Evolutionary conservation across 257 asterid species (phyloP).

Genomic region (Gardenia jasminoides): DNA sequence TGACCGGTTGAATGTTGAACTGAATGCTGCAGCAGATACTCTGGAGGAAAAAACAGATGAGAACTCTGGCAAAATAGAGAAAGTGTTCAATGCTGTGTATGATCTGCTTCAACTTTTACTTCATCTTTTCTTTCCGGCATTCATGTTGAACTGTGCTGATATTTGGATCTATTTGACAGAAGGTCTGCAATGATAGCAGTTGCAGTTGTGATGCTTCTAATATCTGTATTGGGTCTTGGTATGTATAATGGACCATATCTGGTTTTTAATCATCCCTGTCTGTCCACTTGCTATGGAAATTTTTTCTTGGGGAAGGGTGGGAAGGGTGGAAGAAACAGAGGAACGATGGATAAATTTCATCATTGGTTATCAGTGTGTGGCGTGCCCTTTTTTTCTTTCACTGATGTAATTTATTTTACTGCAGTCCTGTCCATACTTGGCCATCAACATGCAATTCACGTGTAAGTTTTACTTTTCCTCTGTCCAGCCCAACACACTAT

Average conservation of each 20-base stretch:
- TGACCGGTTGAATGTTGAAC: constrained; percentile 63
- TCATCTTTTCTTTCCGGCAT: neutral
- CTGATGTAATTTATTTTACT: constrained; percentile 5
- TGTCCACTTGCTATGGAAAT: neutral
- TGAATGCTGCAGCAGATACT: constrained; percentile 66
- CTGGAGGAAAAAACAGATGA: constrained; percentile 67
- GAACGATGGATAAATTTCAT: neutral
- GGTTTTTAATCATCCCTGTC: neutral
- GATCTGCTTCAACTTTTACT: constrained; percentile 19
- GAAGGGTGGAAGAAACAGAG: neutral
- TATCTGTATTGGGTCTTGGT: constrained; percentile 89
- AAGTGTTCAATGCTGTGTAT: constrained; percentile 73
- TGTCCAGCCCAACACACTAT: neutral
- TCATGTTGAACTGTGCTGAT: constrained; percentile 17
- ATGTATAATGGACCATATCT: constrained; percentile 25
- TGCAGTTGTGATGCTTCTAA: constrained; percentile 77
- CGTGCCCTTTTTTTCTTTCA: constrained; percentile 18
- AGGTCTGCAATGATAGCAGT: constrained; percentile 62
- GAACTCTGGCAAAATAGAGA: constrained; percentile 59
- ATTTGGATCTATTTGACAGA: constrained; percentile 41
- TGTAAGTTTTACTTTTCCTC: constrained; percentile 46
- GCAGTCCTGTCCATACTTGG: constrained; percentile 82
- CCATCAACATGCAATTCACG: constrained; percentile 66
- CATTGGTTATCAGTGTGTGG: neutral
- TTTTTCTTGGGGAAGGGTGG: neutral